These are phyloP conservation scores for Handroanthus guayacan DNA, from an alignment of 257 asterid genomes.

Conservation along the genomic window DNA sequence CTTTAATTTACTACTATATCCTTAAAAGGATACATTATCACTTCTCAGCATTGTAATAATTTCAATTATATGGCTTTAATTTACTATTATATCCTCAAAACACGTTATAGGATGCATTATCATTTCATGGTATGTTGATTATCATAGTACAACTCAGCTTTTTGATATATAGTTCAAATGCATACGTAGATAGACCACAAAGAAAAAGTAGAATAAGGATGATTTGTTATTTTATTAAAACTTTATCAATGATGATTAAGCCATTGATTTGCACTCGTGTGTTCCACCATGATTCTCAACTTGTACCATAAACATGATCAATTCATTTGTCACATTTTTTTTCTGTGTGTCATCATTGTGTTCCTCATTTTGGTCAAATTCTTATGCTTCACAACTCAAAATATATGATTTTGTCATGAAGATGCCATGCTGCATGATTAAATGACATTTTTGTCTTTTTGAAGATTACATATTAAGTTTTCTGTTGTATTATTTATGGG, in stretches of 20 bases:
- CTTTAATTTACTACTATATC: too few relatives aligned
- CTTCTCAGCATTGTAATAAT: too few relatives aligned
- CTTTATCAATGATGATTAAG: neutral
- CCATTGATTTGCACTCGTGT: neutral
- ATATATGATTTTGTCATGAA: constrained; percentile 15
- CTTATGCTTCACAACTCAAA: constrained; percentile 34
- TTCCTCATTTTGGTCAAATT: constrained; percentile 24
- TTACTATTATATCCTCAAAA: too few relatives aligned
- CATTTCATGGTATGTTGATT: too few relatives aligned
- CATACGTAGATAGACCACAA: too few relatives aligned
- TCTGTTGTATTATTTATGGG: neutral
- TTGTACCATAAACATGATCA: neutral
- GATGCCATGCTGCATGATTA: neutral
- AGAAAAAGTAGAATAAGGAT: neutral
- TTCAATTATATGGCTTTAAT: too few relatives aligned
- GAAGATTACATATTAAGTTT: neutral
- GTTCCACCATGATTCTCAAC: neutral
- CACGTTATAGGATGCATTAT: too few relatives aligned
- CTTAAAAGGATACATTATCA: too few relatives aligned
- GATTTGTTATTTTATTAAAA: neutral
- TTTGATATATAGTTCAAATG: too few relatives aligned
- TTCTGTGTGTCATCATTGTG: constrained; percentile 12
- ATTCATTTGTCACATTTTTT: neutral
- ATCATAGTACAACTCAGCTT: too few relatives aligned
- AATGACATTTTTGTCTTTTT: too few relatives aligned